These are phyloP conservation scores for Tylopilus sp. DNA, from an alignment of 768 basidiomycete species.

Conservation along the genomic window DNA sequence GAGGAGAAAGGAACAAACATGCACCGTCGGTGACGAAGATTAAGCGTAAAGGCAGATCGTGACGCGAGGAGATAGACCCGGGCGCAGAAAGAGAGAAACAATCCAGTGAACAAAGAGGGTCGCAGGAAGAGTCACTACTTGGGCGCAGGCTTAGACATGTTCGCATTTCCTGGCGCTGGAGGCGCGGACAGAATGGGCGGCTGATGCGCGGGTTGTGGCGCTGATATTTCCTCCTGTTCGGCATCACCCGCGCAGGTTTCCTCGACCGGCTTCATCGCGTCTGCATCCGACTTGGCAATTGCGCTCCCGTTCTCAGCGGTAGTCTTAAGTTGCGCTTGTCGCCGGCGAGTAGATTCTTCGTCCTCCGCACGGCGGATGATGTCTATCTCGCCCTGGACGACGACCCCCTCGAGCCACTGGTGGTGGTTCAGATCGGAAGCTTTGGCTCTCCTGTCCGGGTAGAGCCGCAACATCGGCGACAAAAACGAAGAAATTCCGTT, in stretches of 20 bases:
- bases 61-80: constrained; percentile 2
- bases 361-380: constrained; percentile 64
- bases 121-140: not conserved
- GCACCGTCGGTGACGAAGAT: constrained; percentile 7
- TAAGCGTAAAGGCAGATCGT: not conserved
- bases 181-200: constrained; percentile 34
- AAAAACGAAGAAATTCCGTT: constrained; percentile 79
- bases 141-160: constrained; percentile 13
- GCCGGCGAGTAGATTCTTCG: constrained; percentile 37
- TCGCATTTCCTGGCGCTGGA: constrained; percentile 18
- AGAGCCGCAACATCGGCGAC: constrained; percentile 84
- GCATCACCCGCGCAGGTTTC: constrained; percentile 7
- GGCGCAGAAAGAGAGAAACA: not conserved
- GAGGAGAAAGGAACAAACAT: not conserved
- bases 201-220: constrained; percentile 18
- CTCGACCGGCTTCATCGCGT: constrained; percentile 79
- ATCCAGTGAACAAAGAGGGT: not conserved
- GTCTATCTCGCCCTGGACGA: constrained; percentile 90
- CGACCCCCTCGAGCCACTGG: constrained; percentile 79
- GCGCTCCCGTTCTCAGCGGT: constrained; percentile 6
- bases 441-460: constrained; percentile 84
- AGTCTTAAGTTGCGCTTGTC: constrained; percentile 10
- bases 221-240: constrained; percentile 1
- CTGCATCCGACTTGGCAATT: constrained; percentile 33
- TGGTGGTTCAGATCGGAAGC: constrained; percentile 86